Conservation (phyloP, 495 filamentous ascomycete genomes). For the Neurospora sp. region DNA sequence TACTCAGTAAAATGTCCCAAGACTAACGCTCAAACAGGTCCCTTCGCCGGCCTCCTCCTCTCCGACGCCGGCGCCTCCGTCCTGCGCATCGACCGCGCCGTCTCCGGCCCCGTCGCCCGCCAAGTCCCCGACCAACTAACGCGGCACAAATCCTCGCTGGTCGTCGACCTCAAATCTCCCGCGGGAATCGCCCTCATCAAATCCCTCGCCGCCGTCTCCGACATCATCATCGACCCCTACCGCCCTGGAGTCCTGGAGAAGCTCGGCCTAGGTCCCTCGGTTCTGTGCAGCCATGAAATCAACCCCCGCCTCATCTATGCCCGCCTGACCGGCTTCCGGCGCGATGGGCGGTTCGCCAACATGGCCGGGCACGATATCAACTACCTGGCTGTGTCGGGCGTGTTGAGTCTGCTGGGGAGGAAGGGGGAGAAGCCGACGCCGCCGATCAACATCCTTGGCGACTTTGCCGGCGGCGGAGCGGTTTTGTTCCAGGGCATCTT, state of each 20-base stretch:
- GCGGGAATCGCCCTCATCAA: conserved; percentile 54
- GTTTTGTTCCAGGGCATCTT: conserved; percentile 63
- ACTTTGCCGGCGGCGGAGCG: conserved; percentile 88
- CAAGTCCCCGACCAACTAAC: conserved; percentile 60
- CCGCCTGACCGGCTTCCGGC: conserved; percentile 80
- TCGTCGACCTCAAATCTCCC: conserved; percentile 63
- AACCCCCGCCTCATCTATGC: conserved; percentile 77
- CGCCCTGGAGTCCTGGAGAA: conserved; percentile 83
- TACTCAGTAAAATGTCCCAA: too few relatives aligned
- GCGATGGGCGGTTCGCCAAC: conserved; percentile 69
- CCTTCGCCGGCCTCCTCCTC: conserved; percentile 81
- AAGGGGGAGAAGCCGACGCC: conserved; percentile 58
- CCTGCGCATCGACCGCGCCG: conserved; percentile 70
- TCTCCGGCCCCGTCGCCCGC: conserved; percentile 17
- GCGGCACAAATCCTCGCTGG: conserved; percentile 68
- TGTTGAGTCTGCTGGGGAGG: conserved; percentile 64
- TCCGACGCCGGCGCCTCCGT: conserved; percentile 82
- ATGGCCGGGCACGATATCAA: conserved; percentile 99
- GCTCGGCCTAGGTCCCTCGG: conserved; percentile 61
- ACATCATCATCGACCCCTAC: conserved; percentile 87
- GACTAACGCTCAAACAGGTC: conserved; percentile 44
- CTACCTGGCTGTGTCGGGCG: conserved; percentile 82
- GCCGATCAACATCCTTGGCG: conserved; percentile 74
- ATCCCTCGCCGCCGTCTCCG: conserved; percentile 49
- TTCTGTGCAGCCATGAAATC: conserved; percentile 33